Evolutionary conservation across 768 basidiomycete species (phyloP), one percentile per base, ranked within the genome.

Genomic region (Naematelia encephala): DNA sequence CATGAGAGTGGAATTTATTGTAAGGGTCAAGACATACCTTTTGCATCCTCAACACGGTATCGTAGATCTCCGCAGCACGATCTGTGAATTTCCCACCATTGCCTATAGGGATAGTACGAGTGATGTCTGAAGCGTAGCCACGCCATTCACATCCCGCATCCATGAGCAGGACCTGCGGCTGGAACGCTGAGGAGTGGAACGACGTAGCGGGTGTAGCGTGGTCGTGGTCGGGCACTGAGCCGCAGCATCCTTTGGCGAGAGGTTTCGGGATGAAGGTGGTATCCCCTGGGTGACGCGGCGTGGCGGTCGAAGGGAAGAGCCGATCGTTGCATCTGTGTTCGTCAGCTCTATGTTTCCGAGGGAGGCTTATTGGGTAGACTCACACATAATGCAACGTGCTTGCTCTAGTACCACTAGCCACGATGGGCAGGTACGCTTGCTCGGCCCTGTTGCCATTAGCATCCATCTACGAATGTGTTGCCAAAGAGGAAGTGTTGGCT

Each of bases 61-160:
- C 82, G 74, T 96, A 96, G 28, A 99, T 90, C 1, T 82, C 86
- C 26, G 82, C 82, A 0, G 89, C 87, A 75, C 90, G 88, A 5
- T 84, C 78, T 0, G 90, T 88, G 75, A 93, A 97, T 69, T 84
- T 88, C 0, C 94, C 94, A 2, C 87, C 86, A 68, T 97, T 98
- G 0, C 94, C 94, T n/a, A 96, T 74, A 1, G 80, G 80, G 22
- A 79, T 76, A 11, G 78, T 78, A 34, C 80, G 63, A 75, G 80
- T 77, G 78, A 87, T 84, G 73, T 88, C 87, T 0, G 83, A 79
- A 2, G 84, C 85, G 63, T 88, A 86, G 11, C 73, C 73, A 67
- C 82, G 82, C 86, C 85, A 93, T 78, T 98, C 94, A 70, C 92
- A 93, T 0, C 93, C 92, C 0, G 94, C 94, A 67, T 98, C 94